Base-by-base conservation (phyloP, 192 early-diverging fungal genomes). In the Glomus cerebriforme region DNA sequence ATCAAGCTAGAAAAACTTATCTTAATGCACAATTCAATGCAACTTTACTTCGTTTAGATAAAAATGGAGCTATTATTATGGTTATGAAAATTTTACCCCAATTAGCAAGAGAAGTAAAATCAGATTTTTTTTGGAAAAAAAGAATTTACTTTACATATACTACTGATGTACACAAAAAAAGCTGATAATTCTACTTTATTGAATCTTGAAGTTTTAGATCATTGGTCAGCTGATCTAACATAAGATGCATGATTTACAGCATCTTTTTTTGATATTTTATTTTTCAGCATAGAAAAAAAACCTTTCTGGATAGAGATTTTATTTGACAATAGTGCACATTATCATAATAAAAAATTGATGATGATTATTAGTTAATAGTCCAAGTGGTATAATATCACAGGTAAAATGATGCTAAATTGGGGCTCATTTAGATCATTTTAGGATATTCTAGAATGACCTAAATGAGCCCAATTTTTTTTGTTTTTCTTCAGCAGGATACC, bases 1-100 rank as follows among this genome's bases (percentile, higher is more conserved):
- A 69, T 45, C 24, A 69, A 45, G 67, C 22, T 15, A 9, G 24
- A 2, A 69, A 69, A 69, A 45, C 6, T 0, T 69, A 69, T 26
- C 37, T 69, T 3, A 69, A 69, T 45, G 1, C 34, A 45, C 43
- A 45, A 69, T 69, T 45, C 45, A 69, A 69, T 45, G 67, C 43
- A 37, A 26, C 6, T n/a, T 69, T 69, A 26, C 34, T 45, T 43
- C 3, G 2, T 69, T 26, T 69, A 5, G 67, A 69, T 13, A 7
- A 45, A 69, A 45, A 69, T 10, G 43, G 7, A 13, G 43, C 67
- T 4, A 69, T 69, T 45, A 69, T 69, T 45, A 45, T 69, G 12
- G 24, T 45, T 24, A 69, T 69, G 67, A 45, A 69, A 45, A 69
- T 69, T 45, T n/a, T 69, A 7, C 34, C 43, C 3, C 31, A 69